Base-by-base conservation (phyloP, 2,329 filamentous ascomycete genomes). In the Juglanconis sp. region DNA sequence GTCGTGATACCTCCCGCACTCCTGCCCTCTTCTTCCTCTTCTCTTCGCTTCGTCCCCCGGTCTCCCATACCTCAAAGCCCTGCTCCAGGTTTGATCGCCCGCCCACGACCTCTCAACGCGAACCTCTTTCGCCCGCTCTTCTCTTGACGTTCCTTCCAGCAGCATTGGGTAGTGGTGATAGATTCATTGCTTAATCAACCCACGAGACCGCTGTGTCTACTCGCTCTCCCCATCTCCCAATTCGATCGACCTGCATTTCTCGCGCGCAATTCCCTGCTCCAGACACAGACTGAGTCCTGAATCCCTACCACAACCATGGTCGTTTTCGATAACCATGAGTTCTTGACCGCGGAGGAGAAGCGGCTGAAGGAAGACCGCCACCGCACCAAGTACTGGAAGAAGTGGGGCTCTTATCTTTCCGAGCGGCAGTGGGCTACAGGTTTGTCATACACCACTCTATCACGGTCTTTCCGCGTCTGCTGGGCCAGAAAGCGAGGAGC, bases 381-480 rank as follows among this genome's bases (percentile, higher is more conserved):
- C 65, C 88, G 88, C 65, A 84, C 78, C 66, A 94, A 91, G 74
- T 98, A 98, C 80, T 98, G 94, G 94, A 98, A 98, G 85, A 92
- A 89, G 86, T 97, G 93, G 92, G 94, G 94, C 58, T 89, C 93
- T 31, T 98, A 97, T 71, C 88, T 96, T 68, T 87, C 93, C 58
- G 94, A 98, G 79, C 83, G 93, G 71, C 93, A 97, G 79, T 97
- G 94, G 94, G 92, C 93, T 60, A 96, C 92, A 67, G 92, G 91
- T 90, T 78, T 72, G 84, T 69, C 60, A 62, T 61, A 53, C 42
- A 32, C 48, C 56, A 46, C 35, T 24, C 24, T 36, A 70, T 65
- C 46, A 36, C 32, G 31, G 50, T 15, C 8, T 30, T 31, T 30
- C 31, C 35, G 47, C 38, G 67, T 53, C 66, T 67, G 42, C 31